phyloP scores from a whole-genome alignment of 2,329 filamentous ascomycete species.

The Macrophomina pseudophaseolina region DNA sequence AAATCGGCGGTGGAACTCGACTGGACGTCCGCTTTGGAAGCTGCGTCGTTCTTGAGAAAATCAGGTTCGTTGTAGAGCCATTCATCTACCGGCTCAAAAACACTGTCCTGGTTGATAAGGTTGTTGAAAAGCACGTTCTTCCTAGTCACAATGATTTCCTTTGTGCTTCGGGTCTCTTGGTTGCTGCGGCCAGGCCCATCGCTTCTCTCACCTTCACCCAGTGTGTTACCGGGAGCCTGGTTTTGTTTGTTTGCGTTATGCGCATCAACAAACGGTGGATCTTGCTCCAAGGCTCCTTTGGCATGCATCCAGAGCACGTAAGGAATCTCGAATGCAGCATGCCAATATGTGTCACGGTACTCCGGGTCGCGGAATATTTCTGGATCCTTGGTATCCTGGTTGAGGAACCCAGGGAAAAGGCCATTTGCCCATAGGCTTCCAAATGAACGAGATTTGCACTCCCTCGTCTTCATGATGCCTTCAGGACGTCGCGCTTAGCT shows the following conservation, averaged over 20 bases:
- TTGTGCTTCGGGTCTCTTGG: neutral
- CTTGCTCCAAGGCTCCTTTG: neutral
- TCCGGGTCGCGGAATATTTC: neutral
- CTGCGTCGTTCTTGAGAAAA: neutral
- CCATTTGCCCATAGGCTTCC: neutral
- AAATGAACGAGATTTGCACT: neutral
- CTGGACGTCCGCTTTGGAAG: too few relatives aligned
- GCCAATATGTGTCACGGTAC: conserved; percentile 8
- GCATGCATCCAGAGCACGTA: conserved; percentile 15
- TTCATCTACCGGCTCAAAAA: neutral
- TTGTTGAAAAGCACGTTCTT: conserved; percentile 1
- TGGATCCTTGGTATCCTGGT: neutral
- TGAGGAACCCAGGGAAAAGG: neutral
- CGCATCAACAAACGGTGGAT: neutral
- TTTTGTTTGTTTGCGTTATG: neutral
- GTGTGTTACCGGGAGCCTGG: neutral
- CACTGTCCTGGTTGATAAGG: neutral
- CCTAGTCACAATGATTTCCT: neutral
- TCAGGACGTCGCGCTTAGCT: too few relatives aligned
- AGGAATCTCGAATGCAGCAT: conserved; percentile 24
- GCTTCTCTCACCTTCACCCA: neutral
- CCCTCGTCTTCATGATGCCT: too few relatives aligned
- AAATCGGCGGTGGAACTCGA: too few relatives aligned
- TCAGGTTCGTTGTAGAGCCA: neutral
- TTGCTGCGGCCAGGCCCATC: neutral